Percentiles rank a stretch among this genome's conserved stretches.
Evolutionary conservation across 257 asterid species (phyloP).

Genomic region (Gentiana straminea): DNA sequence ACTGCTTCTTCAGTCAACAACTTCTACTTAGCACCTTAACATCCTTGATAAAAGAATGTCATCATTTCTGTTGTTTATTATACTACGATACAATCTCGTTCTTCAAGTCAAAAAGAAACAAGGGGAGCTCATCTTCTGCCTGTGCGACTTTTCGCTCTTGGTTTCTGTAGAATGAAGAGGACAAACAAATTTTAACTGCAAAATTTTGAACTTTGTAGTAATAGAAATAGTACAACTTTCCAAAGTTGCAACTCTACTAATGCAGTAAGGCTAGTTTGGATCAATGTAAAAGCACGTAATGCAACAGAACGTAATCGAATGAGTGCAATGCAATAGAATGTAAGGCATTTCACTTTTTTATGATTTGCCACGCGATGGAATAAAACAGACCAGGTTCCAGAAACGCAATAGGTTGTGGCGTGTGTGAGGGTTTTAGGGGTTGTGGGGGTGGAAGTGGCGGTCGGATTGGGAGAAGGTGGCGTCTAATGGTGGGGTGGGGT

Average conservation of each 20-base stretch:
- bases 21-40: not conserved
- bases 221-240: not conserved
- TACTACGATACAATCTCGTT: not conserved
- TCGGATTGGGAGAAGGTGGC: no score
- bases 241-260: not conserved
- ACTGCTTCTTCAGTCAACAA: not conserved
- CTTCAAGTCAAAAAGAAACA: not conserved
- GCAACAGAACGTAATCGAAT: no score
- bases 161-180: conserved; percentile 39
- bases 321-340: no score
- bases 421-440: no score
- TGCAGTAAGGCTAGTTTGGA: no score
- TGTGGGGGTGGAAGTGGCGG: no score
- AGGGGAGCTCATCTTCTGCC: conserved; percentile 42
- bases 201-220: not conserved
- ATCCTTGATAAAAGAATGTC: not conserved
- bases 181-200: not conserved
- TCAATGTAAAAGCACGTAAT: no score
- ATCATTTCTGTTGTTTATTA: not conserved
- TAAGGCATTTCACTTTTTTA: no score
- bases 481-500: no score
- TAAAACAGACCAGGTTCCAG: no score
- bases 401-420: no score
- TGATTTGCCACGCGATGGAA: no score
- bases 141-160: conserved; percentile 61